Conservation (phyloP, 106 monocot genomes). For the Triglochin maritima region DNA sequence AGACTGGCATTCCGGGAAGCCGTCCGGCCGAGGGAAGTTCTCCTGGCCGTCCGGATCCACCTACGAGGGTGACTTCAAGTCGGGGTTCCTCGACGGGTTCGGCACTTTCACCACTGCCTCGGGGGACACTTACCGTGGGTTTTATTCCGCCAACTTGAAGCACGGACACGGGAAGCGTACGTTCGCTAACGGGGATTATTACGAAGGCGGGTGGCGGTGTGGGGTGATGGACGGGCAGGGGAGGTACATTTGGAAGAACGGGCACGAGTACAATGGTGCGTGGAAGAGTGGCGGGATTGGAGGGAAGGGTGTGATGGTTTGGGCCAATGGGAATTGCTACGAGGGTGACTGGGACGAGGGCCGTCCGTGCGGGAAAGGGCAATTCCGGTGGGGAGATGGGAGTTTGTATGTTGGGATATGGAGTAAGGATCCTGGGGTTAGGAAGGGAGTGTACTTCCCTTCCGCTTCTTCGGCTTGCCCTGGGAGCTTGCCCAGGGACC, state of each 20-base stretch:
- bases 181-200: slow-evolving; percentile 13
- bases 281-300: slow-evolving; percentile 57
- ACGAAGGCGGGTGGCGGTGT: slow-evolving; percentile 42
- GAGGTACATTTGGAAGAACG: slow-evolving; percentile 60
- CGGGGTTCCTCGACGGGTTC: slow-evolving; percentile 6
- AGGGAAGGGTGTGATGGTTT: slow-evolving; percentile 50
- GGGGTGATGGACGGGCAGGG: slow-evolving; percentile 74
- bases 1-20: slow-evolving; percentile 6
- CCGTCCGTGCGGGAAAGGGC: slow-evolving; percentile 45
- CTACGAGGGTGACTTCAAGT: slow-evolving; percentile 16
- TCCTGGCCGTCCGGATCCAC: slow-evolving; percentile 81
- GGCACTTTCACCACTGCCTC: slow-evolving; percentile 22
- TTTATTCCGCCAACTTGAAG: slow-evolving; percentile 11
- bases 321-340: slow-evolving; percentile 68
- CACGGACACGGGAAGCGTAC: slow-evolving; percentile 8
- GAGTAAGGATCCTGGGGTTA: slow-evolving; percentile 15
- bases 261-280: slow-evolving; percentile 61
- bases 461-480: slow-evolving; percentile 32
- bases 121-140: slow-evolving; percentile 53
- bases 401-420: slow-evolving; percentile 65
- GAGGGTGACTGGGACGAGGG: slow-evolving; percentile 88
- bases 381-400: slow-evolving; percentile 78
- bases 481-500: slow-evolving; percentile 26
- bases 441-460: slow-evolving; percentile 70
- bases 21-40: slow-evolving; percentile 12